Base-by-base conservation (phyloP, 2,329 filamentous ascomycete genomes). In the Fusarium subglutinans region DNA sequence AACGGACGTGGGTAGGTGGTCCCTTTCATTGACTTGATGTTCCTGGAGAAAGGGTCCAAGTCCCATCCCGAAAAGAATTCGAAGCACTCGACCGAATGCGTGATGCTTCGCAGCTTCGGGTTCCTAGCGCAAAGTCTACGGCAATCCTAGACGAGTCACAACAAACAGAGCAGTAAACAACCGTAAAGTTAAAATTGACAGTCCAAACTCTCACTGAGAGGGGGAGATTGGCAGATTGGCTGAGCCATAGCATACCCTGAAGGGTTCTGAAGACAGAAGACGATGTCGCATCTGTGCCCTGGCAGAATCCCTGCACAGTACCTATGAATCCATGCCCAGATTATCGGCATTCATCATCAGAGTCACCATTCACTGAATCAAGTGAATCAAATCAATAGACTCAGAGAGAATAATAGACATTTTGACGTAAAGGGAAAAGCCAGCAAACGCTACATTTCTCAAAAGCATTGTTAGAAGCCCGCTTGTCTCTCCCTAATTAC, bases 291-390 rank as follows among this genome's bases (percentile, higher is more conserved):
- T 63, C 50, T 63, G 76, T 61, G 63, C 47, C 61, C 40, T 75
- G 75, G 63, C 72, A 58, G 28, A 54, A 69, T 66, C 70, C 56
- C 40, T 62, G 64, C 37, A 41, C 53, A 62, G 64, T 44, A 24
- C 24, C 24, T 24, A n/a, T 50, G 33, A 30, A 45, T 59, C 38
- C 37, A 45, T 66, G 56, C 63, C 70, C 58, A 66, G 65, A 65
- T 63, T 58, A 59, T 69, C 69, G 65, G 73, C 55, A 73, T 62
- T 70, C 63, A 68, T 35, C 33, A 35, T 70, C 63, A 69, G 58
- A 50, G 26, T 48, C 40, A 60, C 30, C n/a, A 11, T 37, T n/a
- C 41, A 69, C 55, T 66, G 59, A 63, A 60, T 55, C 50, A 53
- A 63, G 62, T 65, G 60, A 59, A 56, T 51, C 47, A 66, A 59